phyloP scores from a whole-genome alignment of 73 alveolate species.

The Effrenium voratum region DNA sequence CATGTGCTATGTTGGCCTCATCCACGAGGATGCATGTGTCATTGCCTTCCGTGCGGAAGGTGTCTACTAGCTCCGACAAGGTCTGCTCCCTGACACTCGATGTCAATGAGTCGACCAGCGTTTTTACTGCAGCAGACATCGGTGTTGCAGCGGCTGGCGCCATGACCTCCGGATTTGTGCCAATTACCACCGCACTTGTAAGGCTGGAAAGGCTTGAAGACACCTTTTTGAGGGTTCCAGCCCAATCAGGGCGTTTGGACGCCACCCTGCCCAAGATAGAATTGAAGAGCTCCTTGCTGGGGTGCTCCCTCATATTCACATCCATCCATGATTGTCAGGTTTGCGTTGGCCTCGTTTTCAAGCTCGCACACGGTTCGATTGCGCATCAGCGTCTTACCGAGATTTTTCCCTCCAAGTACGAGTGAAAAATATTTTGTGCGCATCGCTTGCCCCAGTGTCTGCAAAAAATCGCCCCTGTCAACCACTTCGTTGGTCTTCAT shows the following conservation, averaged over 20 bases:
- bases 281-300: not conserved
- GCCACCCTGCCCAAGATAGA: slow-evolving; percentile 5
- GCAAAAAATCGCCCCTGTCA: slow-evolving; percentile 21
- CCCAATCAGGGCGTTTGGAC: not conserved
- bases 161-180: not conserved
- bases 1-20: not conserved
- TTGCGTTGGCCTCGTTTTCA: slow-evolving; percentile 60
- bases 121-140: not conserved
- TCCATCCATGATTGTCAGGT: not conserved
- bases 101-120: not conserved
- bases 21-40: slow-evolving; percentile 14
- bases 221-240: not conserved
- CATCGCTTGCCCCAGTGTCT: slow-evolving; percentile 42
- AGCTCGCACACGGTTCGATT: slow-evolving; percentile 30
- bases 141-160: slow-evolving; percentile 2
- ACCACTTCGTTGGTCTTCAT: not conserved
- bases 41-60: not conserved
- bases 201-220: not conserved
- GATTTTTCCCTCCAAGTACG: slow-evolving; percentile 49
- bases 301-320: not conserved
- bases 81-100: not conserved
- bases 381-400: slow-evolving; percentile 25
- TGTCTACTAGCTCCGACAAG: not conserved
- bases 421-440: not conserved
- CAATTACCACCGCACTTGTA: not conserved